Conservation (phyloP, 2,329 filamentous ascomycete species). For the Alternaria arborescens region DNA sequence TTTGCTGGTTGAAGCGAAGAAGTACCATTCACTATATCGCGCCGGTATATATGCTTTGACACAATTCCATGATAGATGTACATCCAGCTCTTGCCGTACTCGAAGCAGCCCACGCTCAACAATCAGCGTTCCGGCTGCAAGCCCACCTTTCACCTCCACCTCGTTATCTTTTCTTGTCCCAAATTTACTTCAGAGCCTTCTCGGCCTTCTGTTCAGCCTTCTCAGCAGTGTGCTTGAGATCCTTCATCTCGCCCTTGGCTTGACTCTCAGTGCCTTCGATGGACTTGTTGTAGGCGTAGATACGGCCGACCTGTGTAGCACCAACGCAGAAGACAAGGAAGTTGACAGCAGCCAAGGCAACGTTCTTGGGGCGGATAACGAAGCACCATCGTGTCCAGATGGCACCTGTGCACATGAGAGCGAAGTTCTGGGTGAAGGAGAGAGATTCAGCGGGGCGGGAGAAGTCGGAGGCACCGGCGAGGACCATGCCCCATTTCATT, state of each 20-base stretch:
- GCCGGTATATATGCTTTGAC: background rate
- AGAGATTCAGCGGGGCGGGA: constrained; percentile 90
- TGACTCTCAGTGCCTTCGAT: constrained; percentile 61
- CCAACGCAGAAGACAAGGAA: constrained; percentile 95
- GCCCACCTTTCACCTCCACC: background rate
- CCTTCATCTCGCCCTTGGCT: constrained; percentile 48
- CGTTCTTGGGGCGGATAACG: constrained; percentile 92
- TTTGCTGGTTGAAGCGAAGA: background rate
- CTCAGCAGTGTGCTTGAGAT: constrained; percentile 42
- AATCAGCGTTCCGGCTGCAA: background rate
- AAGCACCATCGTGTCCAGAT: constrained; percentile 99
- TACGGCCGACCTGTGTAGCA: constrained; percentile 80
- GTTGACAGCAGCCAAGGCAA: constrained; percentile 94
- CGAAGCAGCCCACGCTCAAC: background rate
- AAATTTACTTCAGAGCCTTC: constrained; percentile 11
- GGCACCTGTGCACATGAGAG: constrained; percentile 86
- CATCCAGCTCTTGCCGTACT: background rate
- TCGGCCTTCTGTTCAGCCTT: constrained; percentile 40
- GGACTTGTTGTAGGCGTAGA: constrained; percentile 70
- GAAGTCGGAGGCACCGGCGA: constrained; percentile 92
- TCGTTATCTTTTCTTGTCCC: background rate
- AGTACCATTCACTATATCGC: background rate
- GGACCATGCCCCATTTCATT: constrained; percentile 93
- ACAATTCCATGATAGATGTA: background rate
- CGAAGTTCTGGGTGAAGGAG: constrained; percentile 89